Percentiles rank a stretch among this genome's conserved stretches.
phyloP scores from a whole-genome alignment of 2,329 filamentous ascomycete genomes.

The Escovopsis sp. region DNA sequence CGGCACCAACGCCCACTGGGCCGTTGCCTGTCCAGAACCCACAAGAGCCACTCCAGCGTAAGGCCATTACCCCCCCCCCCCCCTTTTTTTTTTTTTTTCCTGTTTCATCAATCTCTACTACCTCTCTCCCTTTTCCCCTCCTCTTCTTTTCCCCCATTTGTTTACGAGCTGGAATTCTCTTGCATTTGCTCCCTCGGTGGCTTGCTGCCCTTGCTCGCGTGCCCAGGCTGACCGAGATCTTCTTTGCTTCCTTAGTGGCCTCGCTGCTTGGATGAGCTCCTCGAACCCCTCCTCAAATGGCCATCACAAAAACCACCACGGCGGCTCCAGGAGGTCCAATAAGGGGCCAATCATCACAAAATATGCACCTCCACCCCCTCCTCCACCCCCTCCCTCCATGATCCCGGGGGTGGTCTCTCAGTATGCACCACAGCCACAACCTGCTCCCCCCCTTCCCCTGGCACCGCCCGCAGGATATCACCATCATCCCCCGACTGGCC shows the following conservation, averaged over 20 bases:
- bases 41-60: slow-evolving; percentile 34
- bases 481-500: slow-evolving; percentile 11
- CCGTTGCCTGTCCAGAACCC: slow-evolving; percentile 37
- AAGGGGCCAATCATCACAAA: slow-evolving; percentile 22
- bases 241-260: slow-evolving; percentile 14
- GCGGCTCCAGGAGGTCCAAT: slow-evolving; percentile 17
- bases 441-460: too few relatives aligned
- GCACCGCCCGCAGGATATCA: too few relatives aligned
- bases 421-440: slow-evolving; percentile 12
- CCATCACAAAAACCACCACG: slow-evolving; percentile 15
- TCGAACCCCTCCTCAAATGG: slow-evolving; percentile 14
- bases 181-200: too few relatives aligned
- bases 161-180: too few relatives aligned
- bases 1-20: slow-evolving; percentile 34
- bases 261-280: slow-evolving; percentile 22
- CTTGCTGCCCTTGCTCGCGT: neutral
- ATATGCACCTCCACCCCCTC: slow-evolving; percentile 13
- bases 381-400: slow-evolving; percentile 6
- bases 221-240: slow-evolving; percentile 3
- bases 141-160: too few relatives aligned
- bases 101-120: too few relatives aligned
- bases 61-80: slow-evolving; percentile 15
- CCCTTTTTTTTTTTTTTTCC: too few relatives aligned
- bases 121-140: neutral
- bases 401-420: slow-evolving; percentile 4